phyloP scores from a whole-genome alignment of 768 basidiomycete genomes.

The Hypholoma fasciculare region DNA sequence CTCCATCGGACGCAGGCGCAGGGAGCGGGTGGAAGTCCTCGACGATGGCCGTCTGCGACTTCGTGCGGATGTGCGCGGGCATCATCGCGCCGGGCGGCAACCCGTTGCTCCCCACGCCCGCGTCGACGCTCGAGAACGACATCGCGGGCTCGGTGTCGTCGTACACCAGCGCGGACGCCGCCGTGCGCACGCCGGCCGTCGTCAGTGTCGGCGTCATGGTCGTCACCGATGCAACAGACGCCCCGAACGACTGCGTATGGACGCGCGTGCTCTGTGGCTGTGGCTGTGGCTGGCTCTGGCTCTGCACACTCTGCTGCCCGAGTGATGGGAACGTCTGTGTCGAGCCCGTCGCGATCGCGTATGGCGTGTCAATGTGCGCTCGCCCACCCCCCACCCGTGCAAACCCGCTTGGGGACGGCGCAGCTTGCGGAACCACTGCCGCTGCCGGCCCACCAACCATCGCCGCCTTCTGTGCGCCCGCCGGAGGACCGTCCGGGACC shows the following conservation, averaged over 20 bases:
- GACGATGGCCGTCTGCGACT: conserved; percentile 85
- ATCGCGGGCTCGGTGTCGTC: conserved; percentile 15
- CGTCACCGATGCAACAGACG: conserved; percentile 13
- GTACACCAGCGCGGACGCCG: background rate
- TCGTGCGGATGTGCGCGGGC: conserved; percentile 67
- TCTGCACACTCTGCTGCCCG: conserved; percentile 38
- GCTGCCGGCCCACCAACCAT: conserved; percentile 7
- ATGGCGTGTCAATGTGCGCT: conserved; percentile 84
- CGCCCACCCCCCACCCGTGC: conserved; percentile 85
- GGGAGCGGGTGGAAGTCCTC: conserved; percentile 44
- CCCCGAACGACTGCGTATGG: background rate
- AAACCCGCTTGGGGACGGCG: conserved; percentile 55
- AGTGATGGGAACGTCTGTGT: conserved; percentile 69
- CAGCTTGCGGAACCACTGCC: conserved; percentile 6
- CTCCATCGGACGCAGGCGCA: background rate
- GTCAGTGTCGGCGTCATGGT: background rate
- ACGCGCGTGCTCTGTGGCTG: background rate
- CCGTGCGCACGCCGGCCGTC: background rate
- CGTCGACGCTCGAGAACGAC: conserved; percentile 19
- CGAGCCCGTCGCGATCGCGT: conserved; percentile 63
- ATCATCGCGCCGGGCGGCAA: conserved; percentile 67
- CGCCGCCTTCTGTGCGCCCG: conserved; percentile 13
- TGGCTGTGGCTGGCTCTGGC: conserved; percentile 4
- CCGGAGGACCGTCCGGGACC: background rate
- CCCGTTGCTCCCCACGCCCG: conserved; percentile 16